Percentiles rank a stretch among this genome's conserved stretches.
These are phyloP conservation scores for Colletotrichum sidae DNA, from an alignment of 2,329 filamentous ascomycete species.

Conservation along the genomic window DNA sequence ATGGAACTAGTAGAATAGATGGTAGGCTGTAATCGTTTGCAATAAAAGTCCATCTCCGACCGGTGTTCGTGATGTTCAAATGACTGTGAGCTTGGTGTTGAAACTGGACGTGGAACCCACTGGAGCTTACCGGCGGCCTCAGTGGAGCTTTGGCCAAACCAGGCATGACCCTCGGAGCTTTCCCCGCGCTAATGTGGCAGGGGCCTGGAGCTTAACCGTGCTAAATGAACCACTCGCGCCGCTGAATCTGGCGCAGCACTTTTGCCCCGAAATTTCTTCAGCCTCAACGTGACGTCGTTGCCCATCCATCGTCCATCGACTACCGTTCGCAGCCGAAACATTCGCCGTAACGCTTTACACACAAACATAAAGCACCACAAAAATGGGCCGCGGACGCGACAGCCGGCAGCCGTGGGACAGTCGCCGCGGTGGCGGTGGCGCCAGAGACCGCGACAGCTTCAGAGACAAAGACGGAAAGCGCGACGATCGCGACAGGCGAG, in stretches of 20 bases:
- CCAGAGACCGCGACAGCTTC: conserved; percentile 43
- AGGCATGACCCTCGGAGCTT: conserved; percentile 2
- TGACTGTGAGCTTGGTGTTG: conserved; percentile 3
- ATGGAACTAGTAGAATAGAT: too few species aligned
- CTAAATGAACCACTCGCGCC: background rate
- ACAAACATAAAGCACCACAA: background rate
- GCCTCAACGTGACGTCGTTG: conserved; percentile 31
- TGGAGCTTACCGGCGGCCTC: conserved; percentile 13
- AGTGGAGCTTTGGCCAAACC: conserved; percentile 11
- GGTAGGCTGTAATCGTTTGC: too few species aligned
- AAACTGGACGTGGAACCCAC: conserved; percentile 1
- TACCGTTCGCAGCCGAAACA: too few species aligned
- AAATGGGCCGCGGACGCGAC: conserved; percentile 49
- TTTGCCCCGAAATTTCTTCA: conserved; percentile 23
- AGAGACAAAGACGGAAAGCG: conserved; percentile 46
- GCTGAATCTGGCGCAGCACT: background rate
- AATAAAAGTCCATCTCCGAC: background rate
- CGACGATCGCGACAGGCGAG: conserved; percentile 39
- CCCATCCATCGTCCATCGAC: background rate
- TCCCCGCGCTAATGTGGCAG: conserved; percentile 27
- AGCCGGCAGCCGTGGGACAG: conserved; percentile 71
- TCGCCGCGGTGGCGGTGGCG: conserved; percentile 45
- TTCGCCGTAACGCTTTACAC: too few species aligned
- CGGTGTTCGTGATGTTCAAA: conserved; percentile 1
- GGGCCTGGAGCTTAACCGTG: conserved; percentile 15